These are phyloP conservation scores for Entrophospora sp. DNA, from an alignment of 192 early-diverging fungal species.

Conservation along the genomic window DNA sequence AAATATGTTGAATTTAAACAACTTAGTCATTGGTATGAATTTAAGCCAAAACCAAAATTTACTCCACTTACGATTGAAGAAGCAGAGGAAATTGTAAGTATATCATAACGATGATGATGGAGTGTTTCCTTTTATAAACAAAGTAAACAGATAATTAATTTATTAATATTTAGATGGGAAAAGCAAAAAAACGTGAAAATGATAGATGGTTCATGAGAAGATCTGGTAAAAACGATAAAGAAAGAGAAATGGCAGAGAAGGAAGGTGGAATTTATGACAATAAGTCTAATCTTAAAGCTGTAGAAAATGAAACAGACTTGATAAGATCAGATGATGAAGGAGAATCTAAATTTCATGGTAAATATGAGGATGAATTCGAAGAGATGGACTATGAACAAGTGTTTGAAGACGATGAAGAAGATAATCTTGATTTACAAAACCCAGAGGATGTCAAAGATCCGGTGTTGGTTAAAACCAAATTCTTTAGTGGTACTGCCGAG, in stretches of 20 bases:
- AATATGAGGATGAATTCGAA: constrained; percentile 37
- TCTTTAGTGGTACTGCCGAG: constrained; percentile 30
- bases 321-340: constrained; percentile 34
- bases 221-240: constrained; percentile 28
- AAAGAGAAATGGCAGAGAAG: background rate
- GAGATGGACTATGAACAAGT: constrained; percentile 71
- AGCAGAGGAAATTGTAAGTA: constrained; percentile 52
- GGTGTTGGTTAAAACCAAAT: constrained; percentile 17
- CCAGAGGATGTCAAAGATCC: constrained; percentile 7
- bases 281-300: constrained; percentile 2
- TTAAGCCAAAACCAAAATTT: constrained; percentile 57
- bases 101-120: too few species aligned
- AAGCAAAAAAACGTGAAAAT: constrained; percentile 26
- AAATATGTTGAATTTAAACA: constrained; percentile 67
- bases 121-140: too few species aligned
- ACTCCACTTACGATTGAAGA: constrained; percentile 60
- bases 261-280: constrained; percentile 4
- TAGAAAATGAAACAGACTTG: constrained; percentile 24
- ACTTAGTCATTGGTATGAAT: constrained; percentile 69
- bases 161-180: constrained; percentile 32
- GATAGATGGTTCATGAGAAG: constrained; percentile 46
- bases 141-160: background rate
- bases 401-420: constrained; percentile 77
- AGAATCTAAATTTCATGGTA: constrained; percentile 6
- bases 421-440: constrained; percentile 6